Conservation (phyloP, 352 stramenopile genomes). For the Discostella stelligera region DNA sequence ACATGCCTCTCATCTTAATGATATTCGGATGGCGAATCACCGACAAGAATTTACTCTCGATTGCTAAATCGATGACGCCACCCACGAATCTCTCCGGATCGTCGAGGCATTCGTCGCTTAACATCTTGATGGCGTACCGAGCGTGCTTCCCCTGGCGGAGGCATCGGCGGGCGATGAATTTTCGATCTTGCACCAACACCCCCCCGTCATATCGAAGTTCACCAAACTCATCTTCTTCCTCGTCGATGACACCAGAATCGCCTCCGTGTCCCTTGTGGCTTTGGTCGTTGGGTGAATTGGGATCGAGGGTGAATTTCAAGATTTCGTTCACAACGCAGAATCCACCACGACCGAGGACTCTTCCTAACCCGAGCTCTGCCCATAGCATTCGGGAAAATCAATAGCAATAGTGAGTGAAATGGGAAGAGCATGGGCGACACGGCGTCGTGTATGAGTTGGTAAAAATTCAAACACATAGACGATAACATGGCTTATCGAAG, state of each 20-base stretch:
- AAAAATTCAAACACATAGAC: no score
- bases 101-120: conserved; percentile 57
- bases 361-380: conserved; percentile 67
- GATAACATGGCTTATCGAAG: no score
- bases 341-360: conserved; percentile 69
- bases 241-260: conserved; percentile 18
- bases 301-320: conserved; percentile 59
- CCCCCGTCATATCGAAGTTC: conserved; percentile 61
- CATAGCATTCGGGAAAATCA: background rate
- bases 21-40: conserved; percentile 76
- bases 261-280: conserved; percentile 12
- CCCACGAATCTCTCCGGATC: conserved; percentile 66
- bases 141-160: conserved; percentile 76
- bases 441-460: background rate
- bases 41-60: conserved; percentile 69
- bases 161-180: conserved; percentile 69
- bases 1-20: conserved; percentile 59
- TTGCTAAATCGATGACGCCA: conserved; percentile 61
- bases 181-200: conserved; percentile 74
- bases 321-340: conserved; percentile 81
- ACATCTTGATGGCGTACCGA: conserved; percentile 78
- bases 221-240: conserved; percentile 43
- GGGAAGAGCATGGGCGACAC: background rate
- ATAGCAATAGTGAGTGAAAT: background rate
- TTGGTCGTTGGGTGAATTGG: conserved; percentile 37